Evolutionary conservation across 2,329 filamentous ascomycete species (phyloP).

Genomic region (Fusarium chaquense): DNA sequence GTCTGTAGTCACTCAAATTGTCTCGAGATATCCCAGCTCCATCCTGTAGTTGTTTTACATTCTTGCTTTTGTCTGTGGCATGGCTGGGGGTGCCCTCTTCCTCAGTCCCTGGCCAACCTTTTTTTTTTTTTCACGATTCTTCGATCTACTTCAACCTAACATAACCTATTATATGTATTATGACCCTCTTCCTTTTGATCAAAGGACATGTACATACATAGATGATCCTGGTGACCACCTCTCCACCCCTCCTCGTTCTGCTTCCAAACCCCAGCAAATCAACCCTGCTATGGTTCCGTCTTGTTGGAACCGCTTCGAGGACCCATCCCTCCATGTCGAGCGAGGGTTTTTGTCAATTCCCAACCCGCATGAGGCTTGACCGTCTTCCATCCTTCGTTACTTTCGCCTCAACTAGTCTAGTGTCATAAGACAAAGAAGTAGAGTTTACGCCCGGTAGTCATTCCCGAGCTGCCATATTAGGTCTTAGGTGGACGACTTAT

Average conservation of each 20-base stretch:
- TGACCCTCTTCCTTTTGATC: conserved; percentile 6
- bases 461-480: conserved; percentile 20
- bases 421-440: conserved; percentile 40
- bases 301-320: conserved; percentile 37
- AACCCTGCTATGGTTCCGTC: conserved; percentile 43
- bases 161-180: conserved; percentile 15
- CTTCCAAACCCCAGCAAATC: conserved; percentile 29
- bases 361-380: conserved; percentile 39
- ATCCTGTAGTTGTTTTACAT: conserved; percentile 9
- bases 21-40: conserved; percentile 29
- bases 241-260: conserved; percentile 33
- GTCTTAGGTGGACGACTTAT: conserved; percentile 27
- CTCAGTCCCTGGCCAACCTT: not conserved
- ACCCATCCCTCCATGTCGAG: conserved; percentile 37
- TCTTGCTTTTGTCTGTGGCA: conserved; percentile 20
- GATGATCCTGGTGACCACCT: conserved; percentile 32
- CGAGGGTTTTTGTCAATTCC: conserved; percentile 33
- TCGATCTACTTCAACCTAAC: not conserved
- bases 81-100: conserved; percentile 3
- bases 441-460: conserved; percentile 20
- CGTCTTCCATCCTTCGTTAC: conserved; percentile 47
- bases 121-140: not conserved
- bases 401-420: conserved; percentile 50
- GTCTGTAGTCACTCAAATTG: conserved; percentile 17
- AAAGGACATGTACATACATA: conserved; percentile 33